Evolutionary conservation across 2,329 filamentous ascomycete genomes (phyloP), one percentile per base, ranked within the genome.

Genomic region (Clonostachys solani): DNA sequence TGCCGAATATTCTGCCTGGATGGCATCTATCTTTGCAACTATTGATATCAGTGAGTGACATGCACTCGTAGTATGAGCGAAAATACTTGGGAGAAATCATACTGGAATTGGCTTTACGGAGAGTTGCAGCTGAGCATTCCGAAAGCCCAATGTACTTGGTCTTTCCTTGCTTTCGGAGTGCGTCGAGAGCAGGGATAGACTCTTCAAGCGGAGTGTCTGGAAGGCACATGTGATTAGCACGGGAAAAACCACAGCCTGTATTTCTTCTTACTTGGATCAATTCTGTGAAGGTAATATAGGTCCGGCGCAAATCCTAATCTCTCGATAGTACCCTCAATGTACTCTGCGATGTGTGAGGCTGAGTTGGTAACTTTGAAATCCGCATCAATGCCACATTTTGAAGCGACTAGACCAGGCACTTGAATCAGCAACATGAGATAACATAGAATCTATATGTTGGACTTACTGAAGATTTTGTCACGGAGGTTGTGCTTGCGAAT

Each of bases 401-500:
- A 75, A 6, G 72, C 73, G 46, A 76, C 71, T 74, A 35, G 1
- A 18, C 12, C 8, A 29, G 23, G 23, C 23, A 29, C 9, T 10
- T 6, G 23, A 29, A 29, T 29, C 23, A 29, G 23, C 2, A 29
- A 29, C 23, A 29, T 29, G 9, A 29, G 4, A 29, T 9, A 29
- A 29, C 9, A 29, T 9, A 29, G 23, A 10, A 29, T 29, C 8
- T 3, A 29, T 29, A 6, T 8, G 9, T 4, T 15, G 2, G 10
- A 59, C 68, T 45, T 49, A 73, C 71, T 56, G 50, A 76, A 75
- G n/a, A 76, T 37, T 51, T 75, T 74, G 47, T 75, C 72, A 2
- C 74, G 69, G 10, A 72, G 60, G 43, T 75, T 72, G 56, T 77
- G 72, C 53, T 75, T 77, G 19, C 67, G 56, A 50, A 77, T 74